Conservation (phyloP, 169 alveolate genomes). For the Cryptosporidium sp. region DNA sequence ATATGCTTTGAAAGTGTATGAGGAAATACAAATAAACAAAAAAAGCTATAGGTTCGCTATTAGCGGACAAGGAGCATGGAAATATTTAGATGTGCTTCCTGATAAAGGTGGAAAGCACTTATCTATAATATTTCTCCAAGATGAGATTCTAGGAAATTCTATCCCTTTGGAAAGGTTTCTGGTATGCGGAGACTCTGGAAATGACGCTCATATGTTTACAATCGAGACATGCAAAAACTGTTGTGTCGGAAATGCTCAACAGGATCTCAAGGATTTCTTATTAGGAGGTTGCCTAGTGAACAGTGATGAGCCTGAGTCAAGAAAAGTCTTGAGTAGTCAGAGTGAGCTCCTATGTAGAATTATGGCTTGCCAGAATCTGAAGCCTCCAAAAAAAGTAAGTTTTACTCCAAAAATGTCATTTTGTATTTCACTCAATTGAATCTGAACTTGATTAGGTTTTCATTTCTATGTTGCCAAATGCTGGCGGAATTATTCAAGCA, state of each 20-base stretch:
- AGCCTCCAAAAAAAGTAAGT: constrained; percentile 64
- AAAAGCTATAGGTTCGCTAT: constrained; percentile 57
- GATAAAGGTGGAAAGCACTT: constrained; percentile 50
- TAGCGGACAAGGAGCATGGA: constrained; percentile 76
- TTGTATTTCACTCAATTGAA: constrained; percentile 1
- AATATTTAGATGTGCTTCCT: constrained; percentile 56
- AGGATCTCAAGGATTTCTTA: constrained; percentile 72
- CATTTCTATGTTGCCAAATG: constrained; percentile 60
- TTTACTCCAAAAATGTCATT: neutral
- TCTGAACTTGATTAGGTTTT: constrained; percentile 37
- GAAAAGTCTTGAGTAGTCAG: constrained; percentile 24
- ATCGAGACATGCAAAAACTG: constrained; percentile 48
- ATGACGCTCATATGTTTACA: constrained; percentile 78
- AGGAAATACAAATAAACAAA: constrained; percentile 50
- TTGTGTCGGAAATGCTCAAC: constrained; percentile 79
- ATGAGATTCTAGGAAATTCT: constrained; percentile 9
- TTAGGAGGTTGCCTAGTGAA: neutral
- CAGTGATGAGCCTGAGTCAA: neutral
- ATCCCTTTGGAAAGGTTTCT: constrained; percentile 55
- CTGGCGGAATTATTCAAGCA: constrained; percentile 75
- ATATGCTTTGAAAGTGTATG: constrained; percentile 6
- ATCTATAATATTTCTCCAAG: constrained; percentile 28
- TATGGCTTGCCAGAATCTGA: constrained; percentile 27
- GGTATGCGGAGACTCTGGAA: constrained; percentile 80
- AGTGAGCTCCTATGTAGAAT: constrained; percentile 51